Base-by-base conservation (phyloP, 495 filamentous ascomycete genomes). In the Zalerion maritima region DNA sequence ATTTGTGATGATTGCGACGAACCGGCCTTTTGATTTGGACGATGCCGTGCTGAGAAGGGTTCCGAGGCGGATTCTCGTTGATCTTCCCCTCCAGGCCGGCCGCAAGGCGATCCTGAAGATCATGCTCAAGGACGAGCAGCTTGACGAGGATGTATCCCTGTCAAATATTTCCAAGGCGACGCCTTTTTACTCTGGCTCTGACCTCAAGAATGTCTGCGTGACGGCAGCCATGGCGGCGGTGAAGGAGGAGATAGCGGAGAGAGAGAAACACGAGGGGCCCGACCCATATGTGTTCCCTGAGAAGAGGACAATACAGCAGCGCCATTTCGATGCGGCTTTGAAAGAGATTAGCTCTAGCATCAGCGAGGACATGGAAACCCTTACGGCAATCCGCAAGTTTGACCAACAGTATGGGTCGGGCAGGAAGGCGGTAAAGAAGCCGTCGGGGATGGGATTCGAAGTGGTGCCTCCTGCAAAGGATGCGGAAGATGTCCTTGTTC, bases 1-100 rank as follows among this genome's bases (percentile, higher is more conserved):
- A 2, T 96, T 97, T 52, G 91, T 97, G 49, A 94, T 97, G 91
- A 84, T 96, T 0, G 89, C 89, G n/a, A 94, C 84, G 8, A 96
- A 96, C 47, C 62, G 87, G 9, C 87, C 87, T 0, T 94, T 93
- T 35, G 86, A 96, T 43, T 69, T 97, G 1, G 89, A 97, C 43
- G 89, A 97, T 42, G 89, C 89, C 2, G 82, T 93, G 13, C 71
- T 97, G 13, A 67, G 89, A 1, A 66, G 78, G 17, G 66, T 97
- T 13, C 91, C 89, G 5, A 60, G 89, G 14, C 66, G 83, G 32
- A 61, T 97, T 9, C 63, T 96, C 0, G 75, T 97, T 23, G 89
- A 97, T 47, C 63, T 97, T 4, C 89, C 89, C 0, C 69, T 74
- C 0, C 67, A 76, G 39, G 58, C 69, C 21, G 91, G 94, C 45